A percentile compares a stretch with the other conserved stretches of the same genome.
phyloP scores from a whole-genome alignment of 2,329 filamentous ascomycete species.

The Piedraia hortae region DNA sequence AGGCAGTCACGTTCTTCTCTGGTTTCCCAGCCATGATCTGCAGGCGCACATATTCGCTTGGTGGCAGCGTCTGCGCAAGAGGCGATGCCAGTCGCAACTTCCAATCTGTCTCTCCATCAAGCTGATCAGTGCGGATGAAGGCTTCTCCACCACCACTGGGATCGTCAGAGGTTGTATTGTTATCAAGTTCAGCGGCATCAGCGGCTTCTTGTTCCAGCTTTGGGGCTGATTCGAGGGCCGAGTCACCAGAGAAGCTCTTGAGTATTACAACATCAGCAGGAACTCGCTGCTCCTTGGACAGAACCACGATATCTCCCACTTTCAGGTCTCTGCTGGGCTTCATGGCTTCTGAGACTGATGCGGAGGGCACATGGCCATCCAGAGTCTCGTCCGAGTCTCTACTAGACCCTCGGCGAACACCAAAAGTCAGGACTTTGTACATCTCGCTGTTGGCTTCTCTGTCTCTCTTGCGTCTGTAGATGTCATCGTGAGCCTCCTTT shows the following conservation, averaged over 20 bases:
- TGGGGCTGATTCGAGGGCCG: slow-evolving; percentile 2
- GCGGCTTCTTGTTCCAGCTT: slow-evolving; percentile 7
- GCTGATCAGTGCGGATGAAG: slow-evolving; percentile 88
- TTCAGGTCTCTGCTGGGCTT: slow-evolving; percentile 72
- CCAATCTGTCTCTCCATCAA: slow-evolving; percentile 97
- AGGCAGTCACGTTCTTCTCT: slow-evolving; percentile 83
- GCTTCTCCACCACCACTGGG: slow-evolving; percentile 44
- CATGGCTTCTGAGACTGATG: slow-evolving; percentile 29
- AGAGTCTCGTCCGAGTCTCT: slow-evolving; percentile 36
- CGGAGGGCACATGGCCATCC: slow-evolving; percentile 11
- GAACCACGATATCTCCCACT: slow-evolving; percentile 83
- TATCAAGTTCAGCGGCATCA: slow-evolving; percentile 5
- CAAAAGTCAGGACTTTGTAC: slow-evolving; percentile 55
- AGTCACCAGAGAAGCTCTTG: slow-evolving; percentile 35
- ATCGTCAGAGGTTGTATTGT: slow-evolving; percentile 12
- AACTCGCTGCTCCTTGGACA: slow-evolving; percentile 74
- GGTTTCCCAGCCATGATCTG: slow-evolving; percentile 65
- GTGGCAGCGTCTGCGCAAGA: slow-evolving; percentile 50
- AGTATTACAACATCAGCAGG: slow-evolving; percentile 85
- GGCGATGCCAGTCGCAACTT: slow-evolving; percentile 74
- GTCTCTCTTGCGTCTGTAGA: slow-evolving; percentile 60
- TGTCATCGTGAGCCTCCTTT: slow-evolving; percentile 88
- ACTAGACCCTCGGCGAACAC: slow-evolving; percentile 11
- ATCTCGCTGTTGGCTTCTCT: slow-evolving; percentile 82
- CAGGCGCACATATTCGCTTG: slow-evolving; percentile 38